These are phyloP conservation scores for Hypoxylon lenormandii DNA, from an alignment of 495 filamentous ascomycete species.

Conservation along the genomic window DNA sequence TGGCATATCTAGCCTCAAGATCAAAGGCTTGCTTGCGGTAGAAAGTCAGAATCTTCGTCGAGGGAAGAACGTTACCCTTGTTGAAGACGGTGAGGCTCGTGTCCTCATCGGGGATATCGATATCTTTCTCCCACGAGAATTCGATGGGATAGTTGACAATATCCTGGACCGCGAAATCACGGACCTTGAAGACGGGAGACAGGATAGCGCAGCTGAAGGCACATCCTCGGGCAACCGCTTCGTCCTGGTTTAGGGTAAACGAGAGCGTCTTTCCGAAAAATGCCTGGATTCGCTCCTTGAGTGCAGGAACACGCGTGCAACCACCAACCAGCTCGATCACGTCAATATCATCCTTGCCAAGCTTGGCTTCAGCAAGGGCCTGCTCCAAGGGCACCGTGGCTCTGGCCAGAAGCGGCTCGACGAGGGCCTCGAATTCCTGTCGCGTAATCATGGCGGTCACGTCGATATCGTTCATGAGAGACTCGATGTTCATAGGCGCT, in stretches of 20 bases:
- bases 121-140: conserved; percentile 99
- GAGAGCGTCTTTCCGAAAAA: conserved; percentile 94
- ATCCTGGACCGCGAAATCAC: conserved; percentile 97
- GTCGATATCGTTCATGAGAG: conserved; percentile 97
- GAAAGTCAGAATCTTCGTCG: conserved; percentile 99
- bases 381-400: conserved; percentile 82
- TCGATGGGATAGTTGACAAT: conserved; percentile 98
- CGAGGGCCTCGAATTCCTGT: conserved; percentile 90
- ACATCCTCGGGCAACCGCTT: conserved; percentile 94
- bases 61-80: conserved; percentile 96
- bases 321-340: conserved; percentile 93
- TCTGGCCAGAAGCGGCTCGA: conserved; percentile 84
- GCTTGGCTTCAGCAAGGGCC: conserved; percentile 88
- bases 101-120: conserved; percentile 98
- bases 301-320: conserved; percentile 88
- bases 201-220: conserved; percentile 98
- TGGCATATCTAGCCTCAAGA: conserved; percentile 91
- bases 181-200: conserved; percentile 97
- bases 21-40: conserved; percentile 98
- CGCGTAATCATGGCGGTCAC: conserved; percentile 89
- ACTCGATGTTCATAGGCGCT: conserved; percentile 97
- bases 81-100: conserved; percentile 97
- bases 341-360: conserved; percentile 92
- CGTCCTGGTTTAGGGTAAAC: conserved; percentile 98
- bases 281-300: conserved; percentile 88